phyloP scores from a whole-genome alignment of 495 filamentous ascomycete species.

The Penicillium maclennaniae region DNA sequence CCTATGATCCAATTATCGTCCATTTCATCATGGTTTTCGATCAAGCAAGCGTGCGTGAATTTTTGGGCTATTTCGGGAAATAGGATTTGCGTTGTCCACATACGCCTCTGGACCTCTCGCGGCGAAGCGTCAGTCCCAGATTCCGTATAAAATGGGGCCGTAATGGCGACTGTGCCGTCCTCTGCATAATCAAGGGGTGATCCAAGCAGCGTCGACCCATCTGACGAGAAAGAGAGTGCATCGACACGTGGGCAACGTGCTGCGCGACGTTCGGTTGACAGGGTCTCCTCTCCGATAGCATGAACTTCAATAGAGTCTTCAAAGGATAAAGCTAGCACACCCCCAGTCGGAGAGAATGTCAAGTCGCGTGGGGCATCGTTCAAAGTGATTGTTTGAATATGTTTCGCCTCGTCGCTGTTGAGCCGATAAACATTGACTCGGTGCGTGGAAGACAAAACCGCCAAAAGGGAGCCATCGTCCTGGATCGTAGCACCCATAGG shows the following conservation, averaged over 20 bases:
- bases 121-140: conserved; percentile 43
- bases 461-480: conserved; percentile 72
- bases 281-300: conserved; percentile 59
- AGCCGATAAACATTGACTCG: conserved; percentile 80
- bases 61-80: conserved; percentile 75
- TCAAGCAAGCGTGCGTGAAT: conserved; percentile 70
- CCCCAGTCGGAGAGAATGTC: conserved; percentile 73
- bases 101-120: conserved; percentile 64
- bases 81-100: conserved; percentile 87
- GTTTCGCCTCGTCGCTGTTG: conserved; percentile 54
- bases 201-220: conserved; percentile 81
- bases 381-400: conserved; percentile 64
- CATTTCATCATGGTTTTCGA: conserved; percentile 64
- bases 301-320: conserved; percentile 84
- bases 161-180: conserved; percentile 71
- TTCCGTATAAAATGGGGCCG: conserved; percentile 70
- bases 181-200: conserved; percentile 62
- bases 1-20: conserved; percentile 77
- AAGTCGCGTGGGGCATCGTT: conserved; percentile 75
- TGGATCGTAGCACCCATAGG: conserved; percentile 75
- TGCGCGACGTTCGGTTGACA: conserved; percentile 66
- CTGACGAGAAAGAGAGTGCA: conserved; percentile 73
- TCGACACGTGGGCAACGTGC: conserved; percentile 82
- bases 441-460: conserved; percentile 76
- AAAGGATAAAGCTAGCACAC: conserved; percentile 82